Conservation (phyloP, 768 basidiomycete species). For the Filobasidium wieringae region DNA sequence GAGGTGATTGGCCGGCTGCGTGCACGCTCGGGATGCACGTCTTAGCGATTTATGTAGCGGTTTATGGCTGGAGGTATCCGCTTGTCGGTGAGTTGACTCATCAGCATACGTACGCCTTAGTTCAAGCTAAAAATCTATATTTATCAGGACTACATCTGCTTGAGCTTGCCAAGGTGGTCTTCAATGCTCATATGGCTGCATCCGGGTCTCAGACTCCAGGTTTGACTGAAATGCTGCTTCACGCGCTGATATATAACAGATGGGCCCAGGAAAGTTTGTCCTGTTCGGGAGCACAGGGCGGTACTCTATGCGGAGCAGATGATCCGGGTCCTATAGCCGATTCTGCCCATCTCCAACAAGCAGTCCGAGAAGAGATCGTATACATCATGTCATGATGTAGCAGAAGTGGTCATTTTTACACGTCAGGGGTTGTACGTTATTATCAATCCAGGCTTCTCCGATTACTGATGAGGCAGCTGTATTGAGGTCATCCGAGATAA, state of each 20-base stretch:
- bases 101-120: background rate
- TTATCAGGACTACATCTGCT: constrained; percentile 10
- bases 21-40: constrained; percentile 5
- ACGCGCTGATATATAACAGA: constrained; percentile 4
- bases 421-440: background rate
- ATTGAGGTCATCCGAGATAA: background rate
- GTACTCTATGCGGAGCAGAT: background rate
- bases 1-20: constrained; percentile 6
- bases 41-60: constrained; percentile 7
- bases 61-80: constrained; percentile 14
- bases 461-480: background rate
- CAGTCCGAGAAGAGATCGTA: background rate
- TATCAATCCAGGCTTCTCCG: background rate
- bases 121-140: background rate
- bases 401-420: background rate
- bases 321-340: background rate
- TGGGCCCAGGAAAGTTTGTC: constrained; percentile 7
- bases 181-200: background rate
- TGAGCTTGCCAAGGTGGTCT: constrained; percentile 8
- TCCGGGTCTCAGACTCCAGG: background rate
- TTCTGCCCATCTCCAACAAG: background rate
- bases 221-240: background rate
- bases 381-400: background rate
- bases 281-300: background rate
- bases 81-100: constrained; percentile 10